These are phyloP conservation scores for Ustilago hordei DNA, from an alignment of 1,284 basidiomycete genomes.

Conservation along the genomic window DNA sequence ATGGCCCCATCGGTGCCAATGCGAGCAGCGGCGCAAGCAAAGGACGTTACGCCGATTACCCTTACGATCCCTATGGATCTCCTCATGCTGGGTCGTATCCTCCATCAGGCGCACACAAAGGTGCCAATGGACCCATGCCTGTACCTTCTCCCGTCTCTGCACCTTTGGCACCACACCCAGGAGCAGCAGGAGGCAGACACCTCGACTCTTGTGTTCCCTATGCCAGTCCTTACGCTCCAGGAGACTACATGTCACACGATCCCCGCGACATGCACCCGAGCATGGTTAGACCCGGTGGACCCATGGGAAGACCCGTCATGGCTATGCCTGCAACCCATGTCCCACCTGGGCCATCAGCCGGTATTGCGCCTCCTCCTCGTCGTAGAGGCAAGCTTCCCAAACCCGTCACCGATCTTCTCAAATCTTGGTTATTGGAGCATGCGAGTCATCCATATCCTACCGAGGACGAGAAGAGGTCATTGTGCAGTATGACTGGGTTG, in stretches of 20 bases:
- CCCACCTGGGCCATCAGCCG: conserved; percentile 45
- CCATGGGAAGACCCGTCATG: conserved; percentile 31
- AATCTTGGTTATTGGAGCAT: conserved; percentile 89
- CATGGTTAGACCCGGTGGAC: conserved; percentile 18
- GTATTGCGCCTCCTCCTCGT: conserved; percentile 50
- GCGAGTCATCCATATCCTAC: conserved; percentile 89
- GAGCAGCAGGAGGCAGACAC: conserved; percentile 9
- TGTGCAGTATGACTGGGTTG: conserved; percentile 84
- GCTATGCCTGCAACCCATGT: conserved; percentile 35
- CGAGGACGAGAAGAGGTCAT: conserved; percentile 88
- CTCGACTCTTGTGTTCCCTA: conserved; percentile 26
- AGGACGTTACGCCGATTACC: conserved; percentile 29
- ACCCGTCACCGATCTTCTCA: conserved; percentile 87
- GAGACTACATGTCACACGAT: conserved; percentile 30
- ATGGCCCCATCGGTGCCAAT: conserved; percentile 21
- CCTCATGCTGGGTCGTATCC: conserved; percentile 34
- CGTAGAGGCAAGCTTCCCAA: conserved; percentile 87
- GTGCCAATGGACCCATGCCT: conserved; percentile 15
- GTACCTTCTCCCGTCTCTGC: conserved; percentile 25
- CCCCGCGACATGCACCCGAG: conserved; percentile 37
- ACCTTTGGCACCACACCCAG: conserved; percentile 18
- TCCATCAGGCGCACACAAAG: conserved; percentile 19
- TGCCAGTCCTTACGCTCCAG: conserved; percentile 24
- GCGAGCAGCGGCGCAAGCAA: conserved; percentile 18
- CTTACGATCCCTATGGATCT: conserved; percentile 39